phyloP scores from a whole-genome alignment of 1,284 basidiomycete genomes.

The Bondarzewia mesenterica region DNA sequence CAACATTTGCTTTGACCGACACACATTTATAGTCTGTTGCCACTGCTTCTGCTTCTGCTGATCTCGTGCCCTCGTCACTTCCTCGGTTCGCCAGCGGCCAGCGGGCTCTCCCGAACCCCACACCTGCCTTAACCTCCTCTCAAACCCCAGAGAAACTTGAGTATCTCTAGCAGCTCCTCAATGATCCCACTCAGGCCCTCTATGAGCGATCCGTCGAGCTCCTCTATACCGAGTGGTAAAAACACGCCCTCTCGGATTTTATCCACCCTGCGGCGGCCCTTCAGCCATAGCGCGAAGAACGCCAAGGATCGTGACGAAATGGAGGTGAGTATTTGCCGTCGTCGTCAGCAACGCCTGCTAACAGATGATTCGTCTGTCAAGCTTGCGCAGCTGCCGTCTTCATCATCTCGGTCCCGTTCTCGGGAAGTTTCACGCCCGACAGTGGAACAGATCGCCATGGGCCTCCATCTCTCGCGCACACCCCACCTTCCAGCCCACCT shows the following conservation, averaged over 20 bases:
- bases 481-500: conserved; percentile 42
- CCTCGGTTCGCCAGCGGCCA: too few species aligned
- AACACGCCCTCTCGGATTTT: conserved; percentile 6
- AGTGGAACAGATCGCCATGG: conserved; percentile 69
- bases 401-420: conserved; percentile 2
- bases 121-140: too few species aligned
- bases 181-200: background rate
- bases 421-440: conserved; percentile 31
- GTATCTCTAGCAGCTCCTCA: background rate
- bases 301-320: conserved; percentile 1
- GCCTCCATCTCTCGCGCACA: conserved; percentile 63
- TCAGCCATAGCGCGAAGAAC: conserved; percentile 3
- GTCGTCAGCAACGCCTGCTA: background rate
- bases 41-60: too few species aligned
- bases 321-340: background rate
- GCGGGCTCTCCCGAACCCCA: background rate
- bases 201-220: background rate
- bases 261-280: conserved; percentile 7
- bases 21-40: too few species aligned
- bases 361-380: background rate
- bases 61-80: too few species aligned
- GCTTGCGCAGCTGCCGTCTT: background rate
- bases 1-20: too few species aligned
- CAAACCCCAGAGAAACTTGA: too few species aligned
- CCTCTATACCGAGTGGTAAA: background rate